Evolutionary conservation across 2,329 filamentous ascomycete genomes (phyloP).

Genomic region (Sporothrix schenckii): DNA sequence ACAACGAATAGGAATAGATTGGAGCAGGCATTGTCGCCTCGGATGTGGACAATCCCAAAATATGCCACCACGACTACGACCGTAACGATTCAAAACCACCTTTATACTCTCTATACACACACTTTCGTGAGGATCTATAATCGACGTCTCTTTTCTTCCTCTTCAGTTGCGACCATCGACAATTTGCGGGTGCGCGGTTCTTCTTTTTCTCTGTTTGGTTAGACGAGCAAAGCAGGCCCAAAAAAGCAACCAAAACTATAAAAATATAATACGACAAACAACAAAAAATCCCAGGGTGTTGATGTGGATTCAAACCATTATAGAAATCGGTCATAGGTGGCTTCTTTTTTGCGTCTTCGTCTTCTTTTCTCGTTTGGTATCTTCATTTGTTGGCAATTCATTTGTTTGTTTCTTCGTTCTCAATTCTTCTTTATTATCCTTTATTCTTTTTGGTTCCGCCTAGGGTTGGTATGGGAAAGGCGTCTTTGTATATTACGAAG

Average conservation of each 20-base stretch:
- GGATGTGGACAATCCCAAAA: neutral
- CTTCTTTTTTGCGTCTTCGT: neutral
- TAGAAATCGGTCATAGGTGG: constrained; percentile 7
- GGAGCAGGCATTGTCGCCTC: neutral
- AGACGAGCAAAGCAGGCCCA: neutral
- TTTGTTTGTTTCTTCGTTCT: neutral
- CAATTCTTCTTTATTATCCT: neutral
- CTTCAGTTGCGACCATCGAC: neutral
- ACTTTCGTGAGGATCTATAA: neutral
- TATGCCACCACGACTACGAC: constrained; percentile 13
- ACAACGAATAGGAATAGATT: constrained; percentile 67
- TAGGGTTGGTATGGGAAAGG: constrained; percentile 32
- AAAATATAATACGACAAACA: constrained; percentile 3
- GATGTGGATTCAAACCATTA: constrained; percentile 11
- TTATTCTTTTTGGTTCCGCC: constrained; percentile 19
- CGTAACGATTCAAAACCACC: constrained; percentile 27
- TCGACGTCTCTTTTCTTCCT: neutral
- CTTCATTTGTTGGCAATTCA: neutral
- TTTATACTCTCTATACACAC: constrained; percentile 8
- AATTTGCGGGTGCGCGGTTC: neutral
- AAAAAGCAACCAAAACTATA: neutral
- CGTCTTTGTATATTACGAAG: constrained; percentile 33
- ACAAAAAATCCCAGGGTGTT: constrained; percentile 8
- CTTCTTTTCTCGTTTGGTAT: neutral
- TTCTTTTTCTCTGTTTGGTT: neutral